Base-by-base conservation (phyloP, 2,329 filamentous ascomycete species). In the Colletotrichum sp. region DNA sequence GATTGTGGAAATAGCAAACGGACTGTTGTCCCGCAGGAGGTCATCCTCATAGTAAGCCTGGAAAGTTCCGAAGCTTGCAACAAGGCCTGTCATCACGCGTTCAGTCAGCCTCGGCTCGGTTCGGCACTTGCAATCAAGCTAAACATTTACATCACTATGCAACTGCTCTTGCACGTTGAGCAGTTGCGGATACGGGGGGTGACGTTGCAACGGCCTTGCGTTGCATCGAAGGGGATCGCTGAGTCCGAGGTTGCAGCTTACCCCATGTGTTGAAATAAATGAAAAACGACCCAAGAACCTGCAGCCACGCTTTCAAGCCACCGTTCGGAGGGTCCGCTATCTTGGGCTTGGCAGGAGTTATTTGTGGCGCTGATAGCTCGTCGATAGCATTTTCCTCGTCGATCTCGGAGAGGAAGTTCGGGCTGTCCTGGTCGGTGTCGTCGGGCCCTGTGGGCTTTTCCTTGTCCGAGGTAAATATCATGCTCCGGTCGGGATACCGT, bases 41-140 rank as follows among this genome's bases (percentile, higher is more conserved):
- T 85, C 83, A 48, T 81, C 85, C 61, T 79, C 78, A 74, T 91
- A 91, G 81, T 90, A 90, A 6, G 86, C 86, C 76, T 91, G 89
- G 76, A 90, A 92, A 4, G 89, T 85, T 7, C 90, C 89, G 74
- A 90, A 91, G 24, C 86, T 79, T 68, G 81, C 82, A 18, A 83
- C 77, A 3, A 84, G 79, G 3, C 83, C 82, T 86, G 89, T 24
- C 18, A 28, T 30, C 34, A 9, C 32, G 24, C 21, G 34, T n/a
- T 8, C 3, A n/a, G 65, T 68, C 43, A 68, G 65, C 65, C 39
- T 28, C 30, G 26, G 26, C 48, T 28, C 30, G 2, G 4, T 66
- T 48, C 39, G 26, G 10, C 63, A 28, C 12, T 30, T 66, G 28
- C 21, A 26, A 43, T 26, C 61, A 32, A 39, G n/a, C 34, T n/a